Percentiles rank a stretch among this genome's conserved stretches.
These are phyloP conservation scores for Scleroderma citrinum DNA, from an alignment of 768 basidiomycete species.

Conservation along the genomic window DNA sequence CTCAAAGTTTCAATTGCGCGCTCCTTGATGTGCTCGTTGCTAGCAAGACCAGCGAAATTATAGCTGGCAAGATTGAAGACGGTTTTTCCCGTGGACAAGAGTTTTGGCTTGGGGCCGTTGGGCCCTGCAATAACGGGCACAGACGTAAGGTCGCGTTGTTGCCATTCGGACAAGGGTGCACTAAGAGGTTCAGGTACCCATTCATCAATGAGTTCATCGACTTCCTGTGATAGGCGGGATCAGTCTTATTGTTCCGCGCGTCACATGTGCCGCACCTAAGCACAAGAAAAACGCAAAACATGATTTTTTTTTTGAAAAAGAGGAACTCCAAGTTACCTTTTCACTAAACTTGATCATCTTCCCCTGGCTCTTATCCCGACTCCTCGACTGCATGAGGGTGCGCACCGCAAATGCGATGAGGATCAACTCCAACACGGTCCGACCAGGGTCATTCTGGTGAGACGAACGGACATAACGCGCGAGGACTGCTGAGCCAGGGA, in stretches of 20 bases:
- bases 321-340: slow-evolving; percentile 51
- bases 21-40: slow-evolving; percentile 83
- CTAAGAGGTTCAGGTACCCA: slow-evolving; percentile 87
- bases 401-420: slow-evolving; percentile 83
- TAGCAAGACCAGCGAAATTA: slow-evolving; percentile 88
- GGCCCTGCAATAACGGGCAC: slow-evolving; percentile 77
- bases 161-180: slow-evolving; percentile 50
- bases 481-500: slow-evolving; percentile 79
- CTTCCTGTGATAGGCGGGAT: slow-evolving; percentile 54
- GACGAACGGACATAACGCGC: slow-evolving; percentile 91
- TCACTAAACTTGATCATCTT: slow-evolving; percentile 89
- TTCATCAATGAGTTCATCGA: slow-evolving; percentile 93
- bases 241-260: neutral
- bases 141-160: slow-evolving; percentile 62
- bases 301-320: too few relatives aligned
- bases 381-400: slow-evolving; percentile 86
- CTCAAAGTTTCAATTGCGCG: slow-evolving; percentile 77
- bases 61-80: slow-evolving; percentile 82
- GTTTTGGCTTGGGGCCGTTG: slow-evolving; percentile 77
- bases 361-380: slow-evolving; percentile 74
- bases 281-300: neutral
- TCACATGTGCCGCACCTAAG: too few relatives aligned
- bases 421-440: slow-evolving; percentile 85
- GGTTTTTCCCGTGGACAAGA: slow-evolving; percentile 64
- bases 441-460: slow-evolving; percentile 92